These are phyloP conservation scores for Nitzschia palea DNA, from an alignment of 108 stramenopile genomes.

Conservation along the genomic window DNA sequence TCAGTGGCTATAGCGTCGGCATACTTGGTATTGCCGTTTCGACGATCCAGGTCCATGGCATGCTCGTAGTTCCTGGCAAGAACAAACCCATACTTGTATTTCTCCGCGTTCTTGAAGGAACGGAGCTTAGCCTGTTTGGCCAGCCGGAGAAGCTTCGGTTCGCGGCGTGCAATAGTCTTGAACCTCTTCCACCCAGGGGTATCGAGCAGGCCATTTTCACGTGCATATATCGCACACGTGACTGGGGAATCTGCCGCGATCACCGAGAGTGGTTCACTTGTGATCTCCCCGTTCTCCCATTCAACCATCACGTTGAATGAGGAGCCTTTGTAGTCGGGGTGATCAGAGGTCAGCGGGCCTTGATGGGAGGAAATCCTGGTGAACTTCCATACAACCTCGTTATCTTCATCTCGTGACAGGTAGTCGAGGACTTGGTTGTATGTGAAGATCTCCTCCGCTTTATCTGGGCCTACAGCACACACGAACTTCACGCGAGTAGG, in stretches of 20 bases:
- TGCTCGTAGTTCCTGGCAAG: slow-evolving; percentile 30
- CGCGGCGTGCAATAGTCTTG: not conserved
- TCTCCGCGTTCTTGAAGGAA: not conserved
- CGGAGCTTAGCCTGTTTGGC: not conserved
- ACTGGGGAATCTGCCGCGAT: too few relatives aligned
- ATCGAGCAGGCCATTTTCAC: not conserved
- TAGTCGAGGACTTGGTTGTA: too few relatives aligned
- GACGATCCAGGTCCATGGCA: slow-evolving; percentile 30
- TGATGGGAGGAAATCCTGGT: too few relatives aligned
- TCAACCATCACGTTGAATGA: slow-evolving; percentile 1
- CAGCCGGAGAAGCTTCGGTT: too few relatives aligned
- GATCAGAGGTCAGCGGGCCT: not conserved
- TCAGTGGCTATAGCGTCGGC: slow-evolving; percentile 24
- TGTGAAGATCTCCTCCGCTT: too few relatives aligned
- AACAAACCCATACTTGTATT: slow-evolving; percentile 35
- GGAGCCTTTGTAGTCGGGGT: not conserved
- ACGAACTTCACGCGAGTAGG: too few relatives aligned
- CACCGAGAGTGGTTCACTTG: slow-evolving; percentile 18
- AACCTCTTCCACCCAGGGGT: not conserved
- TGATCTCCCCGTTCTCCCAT: slow-evolving; percentile 26
- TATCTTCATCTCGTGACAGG: too few relatives aligned
- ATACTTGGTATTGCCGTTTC: slow-evolving; percentile 42
- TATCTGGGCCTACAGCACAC: too few relatives aligned
- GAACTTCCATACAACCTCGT: too few relatives aligned
- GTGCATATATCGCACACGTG: not conserved